Conservation (phyloP, 2,329 filamentous ascomycete genomes). For the Arthrobotrys conoides region DNA sequence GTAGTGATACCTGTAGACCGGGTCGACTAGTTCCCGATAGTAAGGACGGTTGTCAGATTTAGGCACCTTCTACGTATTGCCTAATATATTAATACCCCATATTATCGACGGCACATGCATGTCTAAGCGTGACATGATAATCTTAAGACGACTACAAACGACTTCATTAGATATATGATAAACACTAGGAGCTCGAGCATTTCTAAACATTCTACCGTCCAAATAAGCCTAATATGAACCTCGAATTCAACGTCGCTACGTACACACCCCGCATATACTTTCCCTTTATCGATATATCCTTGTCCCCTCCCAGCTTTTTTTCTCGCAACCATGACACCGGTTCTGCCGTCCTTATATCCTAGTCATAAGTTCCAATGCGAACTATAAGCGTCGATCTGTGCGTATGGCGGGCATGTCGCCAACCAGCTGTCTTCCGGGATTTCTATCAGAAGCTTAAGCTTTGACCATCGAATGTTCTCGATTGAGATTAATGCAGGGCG, state of each 20-base stretch:
- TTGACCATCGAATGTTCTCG: background rate
- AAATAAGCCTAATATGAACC: constrained; percentile 2
- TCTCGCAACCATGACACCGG: background rate
- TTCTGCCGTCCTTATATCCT: background rate
- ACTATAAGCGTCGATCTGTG: background rate
- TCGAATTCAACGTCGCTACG: background rate
- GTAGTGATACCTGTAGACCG: background rate
- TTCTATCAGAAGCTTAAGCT: constrained; percentile 1
- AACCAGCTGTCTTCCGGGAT: background rate
- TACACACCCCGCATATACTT: background rate
- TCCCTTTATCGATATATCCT: background rate
- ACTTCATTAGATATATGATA: background rate
- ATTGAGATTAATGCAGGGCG: background rate
- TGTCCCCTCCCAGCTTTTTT: background rate
- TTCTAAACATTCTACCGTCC: background rate
- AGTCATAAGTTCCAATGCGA: background rate
- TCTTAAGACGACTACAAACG: background rate
- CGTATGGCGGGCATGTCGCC: background rate
- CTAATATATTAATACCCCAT: background rate
- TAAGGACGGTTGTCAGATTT: background rate
- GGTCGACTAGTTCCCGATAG: background rate
- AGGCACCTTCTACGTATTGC: background rate
- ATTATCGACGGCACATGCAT: background rate
- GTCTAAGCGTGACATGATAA: background rate
- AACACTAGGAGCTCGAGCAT: background rate